Percentiles rank a stretch among this genome's conserved stretches.
phyloP scores from a whole-genome alignment of 164 flowering plant genomes.

The Tinospora cordifolia region DNA sequence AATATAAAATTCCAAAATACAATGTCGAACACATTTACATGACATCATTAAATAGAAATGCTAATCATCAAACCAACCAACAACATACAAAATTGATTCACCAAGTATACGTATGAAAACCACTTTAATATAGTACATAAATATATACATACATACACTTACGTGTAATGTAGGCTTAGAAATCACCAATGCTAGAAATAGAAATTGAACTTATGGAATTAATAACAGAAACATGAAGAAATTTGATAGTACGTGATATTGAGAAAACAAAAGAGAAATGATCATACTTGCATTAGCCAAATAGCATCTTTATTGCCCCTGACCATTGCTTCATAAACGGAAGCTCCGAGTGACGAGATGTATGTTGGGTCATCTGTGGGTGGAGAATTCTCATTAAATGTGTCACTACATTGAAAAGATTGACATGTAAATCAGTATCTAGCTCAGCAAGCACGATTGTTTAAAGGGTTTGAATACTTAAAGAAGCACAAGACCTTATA shows the following conservation, averaged over 20 bases:
- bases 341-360: slow-evolving; percentile 84
- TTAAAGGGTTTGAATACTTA: not conserved
- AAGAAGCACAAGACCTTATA: not conserved
- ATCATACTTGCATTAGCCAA: slow-evolving; percentile 96
- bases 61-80: not conserved
- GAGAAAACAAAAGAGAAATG: not conserved
- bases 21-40: not conserved
- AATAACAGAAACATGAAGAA: not conserved
- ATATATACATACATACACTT: too few relatives aligned
- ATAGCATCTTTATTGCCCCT: slow-evolving; percentile 74
- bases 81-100: not conserved
- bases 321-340: slow-evolving; percentile 82
- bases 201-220: not conserved
- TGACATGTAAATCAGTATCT: not conserved
- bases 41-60: not conserved
- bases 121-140: too few relatives aligned
- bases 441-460: not conserved
- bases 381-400: slow-evolving; percentile 93
- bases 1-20: too few relatives aligned
- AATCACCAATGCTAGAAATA: too few relatives aligned
- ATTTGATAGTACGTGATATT: not conserved
- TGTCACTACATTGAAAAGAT: slow-evolving; percentile 55
- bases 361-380: slow-evolving; percentile 76
- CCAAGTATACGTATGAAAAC: not conserved
- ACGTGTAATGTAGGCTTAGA: too few relatives aligned